A percentile compares a stretch with the other conserved stretches of the same genome.
phyloP scores from a whole-genome alignment of 331 rosid genomes.

The Pyrus hybrid region DNA sequence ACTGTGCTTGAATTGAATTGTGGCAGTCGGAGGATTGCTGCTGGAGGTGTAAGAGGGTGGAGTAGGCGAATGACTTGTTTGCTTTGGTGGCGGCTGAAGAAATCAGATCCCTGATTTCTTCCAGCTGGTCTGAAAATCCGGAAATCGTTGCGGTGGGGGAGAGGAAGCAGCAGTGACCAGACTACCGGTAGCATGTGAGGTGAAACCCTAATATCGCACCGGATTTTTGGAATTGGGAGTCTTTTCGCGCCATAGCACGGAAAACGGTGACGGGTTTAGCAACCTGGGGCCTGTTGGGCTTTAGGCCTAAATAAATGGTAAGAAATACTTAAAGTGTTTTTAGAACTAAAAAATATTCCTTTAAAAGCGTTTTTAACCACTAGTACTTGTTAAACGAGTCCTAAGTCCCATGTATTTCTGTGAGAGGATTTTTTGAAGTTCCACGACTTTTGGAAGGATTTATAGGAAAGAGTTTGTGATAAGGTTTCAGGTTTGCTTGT shows the following conservation, averaged over 20 bases:
- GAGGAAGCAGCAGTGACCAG: neutral
- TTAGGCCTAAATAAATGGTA: no score
- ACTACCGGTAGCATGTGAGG: neutral
- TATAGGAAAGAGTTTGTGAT: no score
- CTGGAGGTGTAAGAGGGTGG: conserved; percentile 59
- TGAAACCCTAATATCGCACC: conserved; percentile 21
- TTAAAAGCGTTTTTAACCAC: no score
- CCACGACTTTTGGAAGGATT: no score
- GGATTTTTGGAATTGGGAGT: neutral
- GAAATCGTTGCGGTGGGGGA: conserved; percentile 33
- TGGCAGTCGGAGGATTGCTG: conserved; percentile 32
- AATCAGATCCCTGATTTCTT: conserved; percentile 36
- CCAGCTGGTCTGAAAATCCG: conserved; percentile 26
- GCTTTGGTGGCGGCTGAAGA: conserved; percentile 26
- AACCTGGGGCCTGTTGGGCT: no score
- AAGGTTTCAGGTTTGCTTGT: no score
- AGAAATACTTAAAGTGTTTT: no score
- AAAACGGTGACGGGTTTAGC: neutral
- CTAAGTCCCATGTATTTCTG: no score
- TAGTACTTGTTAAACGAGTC: no score
- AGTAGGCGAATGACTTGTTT: conserved; percentile 52
- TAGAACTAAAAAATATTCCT: no score
- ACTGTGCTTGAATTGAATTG: conserved; percentile 37
- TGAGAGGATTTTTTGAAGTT: no score
- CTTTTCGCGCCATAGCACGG: conserved; percentile 49